Evolutionary conservation across 2,329 filamentous ascomycete genomes (phyloP), one percentile per base, ranked within the genome.

Genomic region (Diaporthe capsici): DNA sequence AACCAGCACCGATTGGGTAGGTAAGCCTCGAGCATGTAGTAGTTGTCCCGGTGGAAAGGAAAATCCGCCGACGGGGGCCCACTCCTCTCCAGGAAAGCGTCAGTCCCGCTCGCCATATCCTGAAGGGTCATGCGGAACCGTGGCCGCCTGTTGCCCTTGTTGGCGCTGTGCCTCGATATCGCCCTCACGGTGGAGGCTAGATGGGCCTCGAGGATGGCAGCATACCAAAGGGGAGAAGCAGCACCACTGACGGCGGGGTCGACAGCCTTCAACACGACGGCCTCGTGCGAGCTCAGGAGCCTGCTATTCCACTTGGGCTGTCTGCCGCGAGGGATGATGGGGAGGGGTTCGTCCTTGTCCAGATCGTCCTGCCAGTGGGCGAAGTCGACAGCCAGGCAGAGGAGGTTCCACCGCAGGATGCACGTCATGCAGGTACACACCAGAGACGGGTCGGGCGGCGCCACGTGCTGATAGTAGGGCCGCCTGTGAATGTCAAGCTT

Each of bases 361-460:
- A 92, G 84, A 58, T 88, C 79, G 1, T 79, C 60, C 78, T 91
- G 90, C 87, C 89, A 92, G 79, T 89, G 84, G 0, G 88, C 86
- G 78, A 92, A 89, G 78, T 92, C 90, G 15, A 91, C 85, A 17
- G 87, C 82, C 0, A 91, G 78, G 75, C 86, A 86, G 8, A 92
- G 85, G 20, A 88, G 86, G 77, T 90, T 90, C 90, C 90, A 92
- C 3, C 87, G 85, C 51, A 90, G 79, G 58, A 89, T 82, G 79
- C 90, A 92, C 0, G 88, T 89, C 37, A 90, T 81, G 78, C 90
- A 92, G 1, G 88, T 90, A 82, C 90, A 92, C 5, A 90, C 81
- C n/a, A 85, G 79, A 15, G 80, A 71, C 0, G 85, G 83, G 76
- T 91, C 85, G 0, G 87, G 86, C 1, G 83, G 77, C 53, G 83